phyloP scores from a whole-genome alignment of 1,284 basidiomycete genomes.

The Heterobasidion annosum region DNA sequence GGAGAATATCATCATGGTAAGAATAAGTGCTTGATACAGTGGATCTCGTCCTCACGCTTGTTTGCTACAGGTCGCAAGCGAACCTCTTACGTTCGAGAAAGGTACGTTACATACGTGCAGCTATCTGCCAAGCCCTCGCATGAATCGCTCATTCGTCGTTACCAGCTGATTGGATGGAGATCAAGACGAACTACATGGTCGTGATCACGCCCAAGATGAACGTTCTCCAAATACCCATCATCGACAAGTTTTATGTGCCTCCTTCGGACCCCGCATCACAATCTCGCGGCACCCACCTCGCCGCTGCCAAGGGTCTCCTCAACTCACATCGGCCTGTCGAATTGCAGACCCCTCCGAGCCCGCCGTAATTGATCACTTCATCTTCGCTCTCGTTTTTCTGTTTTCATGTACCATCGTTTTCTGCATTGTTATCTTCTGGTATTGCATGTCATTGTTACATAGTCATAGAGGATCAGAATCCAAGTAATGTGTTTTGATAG shows the following conservation, averaged over 20 bases:
- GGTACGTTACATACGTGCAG: constrained; percentile 36
- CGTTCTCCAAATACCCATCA: constrained; percentile 87
- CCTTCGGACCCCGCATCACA: constrained; percentile 65
- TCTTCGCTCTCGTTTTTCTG: neutral
- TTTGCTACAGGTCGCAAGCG: constrained; percentile 64
- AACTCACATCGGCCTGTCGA: constrained; percentile 28
- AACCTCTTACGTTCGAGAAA: constrained; percentile 91
- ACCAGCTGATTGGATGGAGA: constrained; percentile 94
- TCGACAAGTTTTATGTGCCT: constrained; percentile 84
- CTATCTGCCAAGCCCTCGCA: constrained; percentile 8
- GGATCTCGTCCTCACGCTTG: neutral
- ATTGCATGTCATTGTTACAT: no score
- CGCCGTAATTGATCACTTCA: neutral
- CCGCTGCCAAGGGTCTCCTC: constrained; percentile 64
- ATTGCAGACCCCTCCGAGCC: neutral
- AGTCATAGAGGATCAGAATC: no score
- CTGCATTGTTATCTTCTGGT: no score
- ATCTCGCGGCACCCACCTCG: constrained; percentile 60
- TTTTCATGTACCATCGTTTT: no score
- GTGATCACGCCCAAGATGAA: constrained; percentile 93
- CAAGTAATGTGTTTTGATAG: no score
- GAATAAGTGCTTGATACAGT: constrained; percentile 5
- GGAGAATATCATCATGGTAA: constrained; percentile 86
- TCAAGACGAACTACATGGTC: constrained; percentile 90
- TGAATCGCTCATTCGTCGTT: neutral